A percentile compares a stretch with the other conserved stretches of the same genome.
phyloP scores from a whole-genome alignment of 148 eudicot genomes.

The Rhododendron vialii region DNA sequence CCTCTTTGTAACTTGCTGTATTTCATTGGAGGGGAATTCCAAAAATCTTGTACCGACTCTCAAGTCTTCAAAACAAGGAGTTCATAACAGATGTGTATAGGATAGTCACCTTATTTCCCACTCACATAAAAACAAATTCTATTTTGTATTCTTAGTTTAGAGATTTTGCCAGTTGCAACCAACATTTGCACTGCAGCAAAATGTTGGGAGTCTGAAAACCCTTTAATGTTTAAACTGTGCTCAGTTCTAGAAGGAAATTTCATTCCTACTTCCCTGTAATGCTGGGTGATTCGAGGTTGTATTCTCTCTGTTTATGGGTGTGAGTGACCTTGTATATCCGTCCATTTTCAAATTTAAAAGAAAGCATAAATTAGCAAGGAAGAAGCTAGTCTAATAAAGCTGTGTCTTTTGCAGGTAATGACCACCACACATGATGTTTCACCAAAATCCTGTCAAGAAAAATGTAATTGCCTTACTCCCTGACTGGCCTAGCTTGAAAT shows the following conservation, averaged over 20 bases:
- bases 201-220: not conserved
- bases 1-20: not conserved
- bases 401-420: not conserved
- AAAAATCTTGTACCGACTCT: not conserved
- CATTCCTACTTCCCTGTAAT: not conserved
- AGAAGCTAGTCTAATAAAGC: not conserved
- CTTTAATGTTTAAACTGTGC: not conserved
- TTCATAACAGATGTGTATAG: not conserved
- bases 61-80: not conserved
- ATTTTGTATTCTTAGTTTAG: not conserved
- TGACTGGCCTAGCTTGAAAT: not conserved
- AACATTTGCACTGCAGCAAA: not conserved
- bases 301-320: not conserved
- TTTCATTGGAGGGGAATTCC: not conserved
- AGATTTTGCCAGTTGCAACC: not conserved
- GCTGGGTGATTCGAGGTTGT: not conserved
- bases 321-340: not conserved
- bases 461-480: not conserved
- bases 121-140: not conserved
- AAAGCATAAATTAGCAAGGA: not conserved
- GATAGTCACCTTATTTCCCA: not conserved
- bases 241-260: not conserved
- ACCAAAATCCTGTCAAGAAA: not conserved
- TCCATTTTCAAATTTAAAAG: not conserved
- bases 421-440: not conserved